phyloP scores from a whole-genome alignment of 352 stramenopile species.

The Globisporangium apiculatum region DNA sequence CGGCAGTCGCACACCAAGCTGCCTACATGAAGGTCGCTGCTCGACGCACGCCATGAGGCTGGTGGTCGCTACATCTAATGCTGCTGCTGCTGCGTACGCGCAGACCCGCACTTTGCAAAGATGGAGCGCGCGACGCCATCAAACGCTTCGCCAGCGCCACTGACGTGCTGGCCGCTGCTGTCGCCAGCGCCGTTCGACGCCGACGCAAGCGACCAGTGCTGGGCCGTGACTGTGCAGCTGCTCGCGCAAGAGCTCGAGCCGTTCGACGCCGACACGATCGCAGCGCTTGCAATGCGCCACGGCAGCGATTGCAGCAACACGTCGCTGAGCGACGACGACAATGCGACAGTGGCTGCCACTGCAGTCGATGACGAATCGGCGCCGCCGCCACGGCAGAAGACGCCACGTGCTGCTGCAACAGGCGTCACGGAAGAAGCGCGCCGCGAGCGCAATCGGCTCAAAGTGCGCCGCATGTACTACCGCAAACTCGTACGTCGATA shows the following conservation, averaged over 20 bases:
- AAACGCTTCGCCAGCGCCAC: background rate
- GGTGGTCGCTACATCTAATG: background rate
- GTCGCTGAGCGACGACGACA: slow-evolving; percentile 5
- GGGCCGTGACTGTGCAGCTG: slow-evolving; percentile 5
- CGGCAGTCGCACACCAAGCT: too few species aligned
- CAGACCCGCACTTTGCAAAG: background rate
- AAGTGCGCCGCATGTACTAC: slow-evolving; percentile 15
- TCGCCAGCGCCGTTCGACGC: background rate
- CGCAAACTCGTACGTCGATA: slow-evolving; percentile 11
- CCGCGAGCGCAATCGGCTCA: slow-evolving; percentile 12
- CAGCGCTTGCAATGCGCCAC: background rate
- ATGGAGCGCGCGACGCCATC: slow-evolving; percentile 2
- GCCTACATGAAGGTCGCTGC: too few species aligned
- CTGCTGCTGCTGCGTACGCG: background rate
- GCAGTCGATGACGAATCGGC: background rate
- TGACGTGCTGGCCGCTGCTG: background rate
- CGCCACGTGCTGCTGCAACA: too few species aligned
- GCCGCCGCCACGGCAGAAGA: too few species aligned
- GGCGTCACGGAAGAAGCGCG: slow-evolving; percentile 3
- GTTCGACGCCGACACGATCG: background rate
- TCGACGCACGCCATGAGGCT: too few species aligned
- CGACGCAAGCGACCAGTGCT: slow-evolving; percentile 1
- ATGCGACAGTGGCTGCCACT: background rate
- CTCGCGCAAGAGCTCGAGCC: background rate
- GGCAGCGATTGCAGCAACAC: background rate